phyloP scores from a whole-genome alignment of 1,139 yeast genomes.

The Candida sp. region DNA sequence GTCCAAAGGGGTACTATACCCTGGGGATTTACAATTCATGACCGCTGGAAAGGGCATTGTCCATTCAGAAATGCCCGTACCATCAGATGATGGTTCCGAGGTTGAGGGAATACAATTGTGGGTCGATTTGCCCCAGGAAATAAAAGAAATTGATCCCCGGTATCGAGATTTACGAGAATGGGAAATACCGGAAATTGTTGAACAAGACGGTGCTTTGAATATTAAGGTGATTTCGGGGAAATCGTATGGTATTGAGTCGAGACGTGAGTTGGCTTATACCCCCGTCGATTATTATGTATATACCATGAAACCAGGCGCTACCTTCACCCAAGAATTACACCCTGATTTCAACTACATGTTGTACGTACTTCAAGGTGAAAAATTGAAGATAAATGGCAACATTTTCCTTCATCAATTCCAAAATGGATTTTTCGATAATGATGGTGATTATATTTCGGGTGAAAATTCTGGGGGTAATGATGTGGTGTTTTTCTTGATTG shows the following conservation, averaged over 20 bases:
- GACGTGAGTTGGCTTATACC: slow-evolving; percentile 77
- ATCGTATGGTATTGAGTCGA: slow-evolving; percentile 71
- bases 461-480: slow-evolving; percentile 20
- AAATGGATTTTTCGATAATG: slow-evolving; percentile 62
- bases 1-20: slow-evolving; percentile 66
- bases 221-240: slow-evolving; percentile 79
- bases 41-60: slow-evolving; percentile 91
- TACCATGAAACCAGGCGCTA: slow-evolving; percentile 65
- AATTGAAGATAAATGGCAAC: slow-evolving; percentile 43
- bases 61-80: slow-evolving; percentile 82
- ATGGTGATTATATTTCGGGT: slow-evolving; percentile 59
- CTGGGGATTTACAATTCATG: slow-evolving; percentile 93
- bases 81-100: slow-evolving; percentile 50
- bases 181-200: slow-evolving; percentile 65
- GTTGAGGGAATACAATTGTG: slow-evolving; percentile 82
- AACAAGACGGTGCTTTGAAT: slow-evolving; percentile 63
- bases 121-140: slow-evolving; percentile 80
- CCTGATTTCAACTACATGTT: slow-evolving; percentile 67
- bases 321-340: slow-evolving; percentile 60
- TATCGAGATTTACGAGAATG: slow-evolving; percentile 75
- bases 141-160: slow-evolving; percentile 71
- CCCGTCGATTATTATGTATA: slow-evolving; percentile 78
- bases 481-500: slow-evolving; percentile 64
- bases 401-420: slow-evolving; percentile 43
- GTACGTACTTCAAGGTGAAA: slow-evolving; percentile 63